These are phyloP conservation scores for Termitomyces bulborhizus DNA, from an alignment of 768 basidiomycete genomes.

Conservation along the genomic window DNA sequence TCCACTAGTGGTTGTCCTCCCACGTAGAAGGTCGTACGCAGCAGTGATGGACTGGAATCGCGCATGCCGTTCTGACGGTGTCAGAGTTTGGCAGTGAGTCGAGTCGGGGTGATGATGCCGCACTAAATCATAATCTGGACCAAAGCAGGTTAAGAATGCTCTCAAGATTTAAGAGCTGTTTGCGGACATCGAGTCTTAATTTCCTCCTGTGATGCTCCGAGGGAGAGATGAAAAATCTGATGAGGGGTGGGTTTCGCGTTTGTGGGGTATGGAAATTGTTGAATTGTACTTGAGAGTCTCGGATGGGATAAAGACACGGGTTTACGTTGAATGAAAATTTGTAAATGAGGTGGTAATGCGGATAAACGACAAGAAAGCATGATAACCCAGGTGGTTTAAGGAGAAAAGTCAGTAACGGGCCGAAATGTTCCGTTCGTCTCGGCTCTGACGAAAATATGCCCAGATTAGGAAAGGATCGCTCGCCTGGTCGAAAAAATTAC, in stretches of 20 bases:
- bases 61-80: slow-evolving; percentile 41
- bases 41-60: slow-evolving; percentile 60
- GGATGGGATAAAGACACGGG: slow-evolving; percentile 5
- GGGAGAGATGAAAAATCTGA: slow-evolving; percentile 67
- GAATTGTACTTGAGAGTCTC: slow-evolving; percentile 1
- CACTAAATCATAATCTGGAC: slow-evolving; percentile 54
- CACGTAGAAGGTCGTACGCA: slow-evolving; percentile 56
- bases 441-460: no score
- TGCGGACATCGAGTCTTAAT: slow-evolving; percentile 65
- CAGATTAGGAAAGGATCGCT: no score
- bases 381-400: not conserved
- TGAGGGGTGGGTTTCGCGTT: slow-evolving; percentile 53
- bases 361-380: not conserved
- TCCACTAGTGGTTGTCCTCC: slow-evolving; percentile 19
- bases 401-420: not conserved
- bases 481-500: no score
- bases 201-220: slow-evolving; percentile 46
- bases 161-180: not conserved
- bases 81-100: slow-evolving; percentile 30
- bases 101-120: slow-evolving; percentile 68
- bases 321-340: not conserved
- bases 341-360: not conserved
- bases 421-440: not conserved
- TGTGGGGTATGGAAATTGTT: slow-evolving; percentile 43
- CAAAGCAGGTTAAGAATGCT: not conserved